A percentile compares a stretch with the other conserved stretches of the same genome.
phyloP scores from a whole-genome alignment of 768 basidiomycete genomes.

The Hypholoma fasciculare region DNA sequence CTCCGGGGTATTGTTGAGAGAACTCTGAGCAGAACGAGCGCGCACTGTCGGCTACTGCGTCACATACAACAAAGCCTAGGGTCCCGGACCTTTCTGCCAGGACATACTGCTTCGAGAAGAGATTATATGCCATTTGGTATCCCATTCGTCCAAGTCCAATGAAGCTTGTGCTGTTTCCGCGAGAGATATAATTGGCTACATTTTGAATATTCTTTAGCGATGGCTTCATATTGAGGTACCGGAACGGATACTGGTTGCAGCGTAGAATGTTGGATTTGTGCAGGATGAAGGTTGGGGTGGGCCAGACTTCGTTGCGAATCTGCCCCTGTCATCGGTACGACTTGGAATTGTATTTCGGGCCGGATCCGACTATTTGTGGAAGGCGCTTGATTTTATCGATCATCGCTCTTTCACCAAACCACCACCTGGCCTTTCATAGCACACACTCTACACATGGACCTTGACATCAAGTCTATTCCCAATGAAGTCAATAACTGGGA shows the following conservation, averaged over 20 bases:
- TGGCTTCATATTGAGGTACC: not conserved
- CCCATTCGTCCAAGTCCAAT: slow-evolving; percentile 91
- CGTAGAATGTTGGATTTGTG: too few species aligned
- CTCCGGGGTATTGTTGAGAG: slow-evolving; percentile 53
- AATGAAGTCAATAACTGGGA: slow-evolving; percentile 49
- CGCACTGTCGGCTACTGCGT: slow-evolving; percentile 64
- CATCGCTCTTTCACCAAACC: not conserved
- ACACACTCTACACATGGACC: slow-evolving; percentile 28
- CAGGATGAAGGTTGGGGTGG: too few species aligned
- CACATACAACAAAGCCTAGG: slow-evolving; percentile 71
- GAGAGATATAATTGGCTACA: slow-evolving; percentile 22
- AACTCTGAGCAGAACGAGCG: slow-evolving; percentile 58
- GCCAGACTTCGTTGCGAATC: too few species aligned
- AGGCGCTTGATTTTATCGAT: not conserved
- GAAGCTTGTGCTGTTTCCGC: slow-evolving; percentile 65
- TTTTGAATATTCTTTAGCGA: not conserved
- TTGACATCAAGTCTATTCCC: slow-evolving; percentile 37
- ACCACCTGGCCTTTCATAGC: not conserved
- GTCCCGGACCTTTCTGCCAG: slow-evolving; percentile 39
- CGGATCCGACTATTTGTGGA: too few species aligned
- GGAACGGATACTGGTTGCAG: too few species aligned
- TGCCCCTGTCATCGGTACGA: too few species aligned
- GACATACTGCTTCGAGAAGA: slow-evolving; percentile 74
- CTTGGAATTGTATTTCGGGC: too few species aligned
- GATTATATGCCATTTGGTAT: slow-evolving; percentile 81